Percentiles rank a stretch among this genome's conserved stretches.
phyloP scores from a whole-genome alignment of 768 basidiomycete species.

The Russula brevipes region DNA sequence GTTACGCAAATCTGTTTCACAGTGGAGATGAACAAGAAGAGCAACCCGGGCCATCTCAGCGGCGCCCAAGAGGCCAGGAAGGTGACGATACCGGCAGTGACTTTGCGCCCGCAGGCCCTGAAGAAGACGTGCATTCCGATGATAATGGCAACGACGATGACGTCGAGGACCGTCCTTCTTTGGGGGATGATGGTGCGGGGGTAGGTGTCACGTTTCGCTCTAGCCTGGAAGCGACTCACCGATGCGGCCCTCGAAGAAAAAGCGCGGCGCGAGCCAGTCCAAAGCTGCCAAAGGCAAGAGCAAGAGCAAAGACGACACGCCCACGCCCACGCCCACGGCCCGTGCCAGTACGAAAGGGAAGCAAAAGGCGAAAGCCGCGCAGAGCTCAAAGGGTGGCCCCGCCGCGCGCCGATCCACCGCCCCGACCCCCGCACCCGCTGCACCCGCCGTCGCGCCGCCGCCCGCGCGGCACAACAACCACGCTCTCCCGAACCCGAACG shows the following conservation, averaged over 20 bases:
- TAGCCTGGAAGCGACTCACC: conserved; percentile 21
- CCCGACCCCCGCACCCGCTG: neutral
- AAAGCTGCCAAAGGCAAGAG: conserved; percentile 4
- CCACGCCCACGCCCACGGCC: too few relatives aligned
- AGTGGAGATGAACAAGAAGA: conserved; percentile 32
- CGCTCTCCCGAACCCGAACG: conserved; percentile 55
- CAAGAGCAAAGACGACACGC: neutral
- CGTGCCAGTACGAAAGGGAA: neutral
- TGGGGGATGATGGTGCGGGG: neutral
- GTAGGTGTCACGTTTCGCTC: neutral
- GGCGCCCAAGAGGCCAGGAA: conserved; percentile 28
- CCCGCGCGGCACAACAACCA: conserved; percentile 53
- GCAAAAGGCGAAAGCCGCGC: neutral
- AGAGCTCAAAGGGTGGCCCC: neutral
- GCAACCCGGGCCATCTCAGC: conserved; percentile 38
- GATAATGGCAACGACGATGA: conserved; percentile 22
- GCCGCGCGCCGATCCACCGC: neutral
- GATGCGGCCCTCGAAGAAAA: conserved; percentile 30
- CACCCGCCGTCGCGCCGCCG: conserved; percentile 33
- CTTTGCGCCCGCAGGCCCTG: conserved; percentile 45
- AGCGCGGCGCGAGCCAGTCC: conserved; percentile 11
- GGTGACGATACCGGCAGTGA: conserved; percentile 49
- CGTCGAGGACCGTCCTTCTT: neutral
- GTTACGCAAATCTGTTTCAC: conserved; percentile 42
- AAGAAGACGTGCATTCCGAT: conserved; percentile 31